These are phyloP conservation scores for Lentinula sp. DNA, from an alignment of 768 basidiomycete genomes.

Conservation along the genomic window DNA sequence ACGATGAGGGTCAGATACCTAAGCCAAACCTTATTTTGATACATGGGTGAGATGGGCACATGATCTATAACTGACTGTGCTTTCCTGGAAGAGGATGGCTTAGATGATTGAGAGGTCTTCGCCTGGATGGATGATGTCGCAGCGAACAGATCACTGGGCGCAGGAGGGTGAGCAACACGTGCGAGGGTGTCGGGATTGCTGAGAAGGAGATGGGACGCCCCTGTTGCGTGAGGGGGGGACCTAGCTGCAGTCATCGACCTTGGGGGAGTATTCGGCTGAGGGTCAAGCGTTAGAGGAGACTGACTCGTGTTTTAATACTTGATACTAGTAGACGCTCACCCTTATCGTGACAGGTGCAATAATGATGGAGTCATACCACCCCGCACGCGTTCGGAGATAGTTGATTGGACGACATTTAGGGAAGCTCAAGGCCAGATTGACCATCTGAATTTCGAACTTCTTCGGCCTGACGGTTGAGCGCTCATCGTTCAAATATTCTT, in stretches of 20 bases:
- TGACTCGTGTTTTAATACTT: neutral
- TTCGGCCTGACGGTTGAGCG: constrained; percentile 25
- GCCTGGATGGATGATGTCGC: neutral
- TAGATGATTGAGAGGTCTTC: neutral
- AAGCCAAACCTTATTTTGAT: neutral
- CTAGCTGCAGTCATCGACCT: neutral
- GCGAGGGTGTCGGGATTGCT: neutral
- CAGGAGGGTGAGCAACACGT: neutral
- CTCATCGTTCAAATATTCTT: constrained; percentile 23
- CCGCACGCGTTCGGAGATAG: constrained; percentile 29
- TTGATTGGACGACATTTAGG: constrained; percentile 41
- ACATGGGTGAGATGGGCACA: neutral
- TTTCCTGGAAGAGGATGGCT: neutral
- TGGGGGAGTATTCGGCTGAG: neutral
- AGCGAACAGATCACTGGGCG: neutral
- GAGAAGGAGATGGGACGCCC: neutral
- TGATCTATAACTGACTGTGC: neutral
- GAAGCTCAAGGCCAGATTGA: constrained; percentile 42
- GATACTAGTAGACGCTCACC: neutral
- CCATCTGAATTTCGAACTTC: constrained; percentile 29
- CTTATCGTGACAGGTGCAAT: neutral
- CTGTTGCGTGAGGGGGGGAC: neutral
- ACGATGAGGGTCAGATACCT: neutral
- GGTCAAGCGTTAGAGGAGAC: neutral
- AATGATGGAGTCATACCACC: constrained; percentile 55